Evolutionary conservation across 805 yeast genomes (phyloP).

Genomic region (Wickerhamiella sergipiensis): DNA sequence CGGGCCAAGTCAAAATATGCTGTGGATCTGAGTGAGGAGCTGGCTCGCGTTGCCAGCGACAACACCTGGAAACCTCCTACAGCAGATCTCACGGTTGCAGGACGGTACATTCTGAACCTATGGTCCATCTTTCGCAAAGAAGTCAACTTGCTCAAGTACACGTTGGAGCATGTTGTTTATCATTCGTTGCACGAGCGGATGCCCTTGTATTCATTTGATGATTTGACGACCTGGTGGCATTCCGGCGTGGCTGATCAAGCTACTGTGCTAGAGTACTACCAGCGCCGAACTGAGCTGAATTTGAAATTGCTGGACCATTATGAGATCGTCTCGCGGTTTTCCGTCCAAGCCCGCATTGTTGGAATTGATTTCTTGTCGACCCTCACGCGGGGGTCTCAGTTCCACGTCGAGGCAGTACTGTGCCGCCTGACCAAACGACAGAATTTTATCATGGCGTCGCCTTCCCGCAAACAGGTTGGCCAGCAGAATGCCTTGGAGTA

Average conservation of each 20-base stretch:
- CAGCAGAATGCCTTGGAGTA: conserved; percentile 76
- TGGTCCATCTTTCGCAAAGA: conserved; percentile 69
- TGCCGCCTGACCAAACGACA: conserved; percentile 64
- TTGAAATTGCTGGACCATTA: conserved; percentile 40
- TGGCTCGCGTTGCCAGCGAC: conserved; percentile 11
- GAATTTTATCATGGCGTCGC: conserved; percentile 59
- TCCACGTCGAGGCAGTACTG: conserved; percentile 77
- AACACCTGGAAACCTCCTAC: conserved; percentile 33
- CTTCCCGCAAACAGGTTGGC: conserved; percentile 68
- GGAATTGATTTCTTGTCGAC: conserved; percentile 88
- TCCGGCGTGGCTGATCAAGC: conserved; percentile 16
- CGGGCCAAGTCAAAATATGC: conserved; percentile 25
- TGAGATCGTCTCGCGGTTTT: conserved; percentile 55
- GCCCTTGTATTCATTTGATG: conserved; percentile 43
- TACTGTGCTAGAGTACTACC: conserved; percentile 34
- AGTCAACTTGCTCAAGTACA: conserved; percentile 47
- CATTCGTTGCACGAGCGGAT: conserved; percentile 53
- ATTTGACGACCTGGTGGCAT: conserved; percentile 37
- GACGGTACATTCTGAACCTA: conserved; percentile 71
- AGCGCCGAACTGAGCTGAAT: conserved; percentile 32
- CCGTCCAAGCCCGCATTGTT: conserved; percentile 71
- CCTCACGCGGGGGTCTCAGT: conserved; percentile 84
- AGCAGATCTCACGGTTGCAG: conserved; percentile 51
- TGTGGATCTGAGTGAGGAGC: background rate
- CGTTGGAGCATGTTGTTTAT: conserved; percentile 62